phyloP scores from a whole-genome alignment of 164 flowering plant genomes.

The Umbilicus rupestris region DNA sequence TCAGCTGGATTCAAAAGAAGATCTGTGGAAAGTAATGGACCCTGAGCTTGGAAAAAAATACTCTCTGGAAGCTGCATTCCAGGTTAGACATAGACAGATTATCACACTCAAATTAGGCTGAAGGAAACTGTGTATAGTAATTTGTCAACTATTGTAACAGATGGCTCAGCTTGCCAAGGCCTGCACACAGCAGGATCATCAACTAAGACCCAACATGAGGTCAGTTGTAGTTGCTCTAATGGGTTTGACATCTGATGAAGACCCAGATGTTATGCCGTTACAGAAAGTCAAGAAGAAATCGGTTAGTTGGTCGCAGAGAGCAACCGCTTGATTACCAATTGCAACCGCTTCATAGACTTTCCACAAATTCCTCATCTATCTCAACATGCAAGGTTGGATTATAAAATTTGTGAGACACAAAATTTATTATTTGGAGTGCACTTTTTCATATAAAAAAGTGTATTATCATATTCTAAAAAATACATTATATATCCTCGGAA shows the following conservation, averaged over 20 bases:
- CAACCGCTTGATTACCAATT: too few species aligned
- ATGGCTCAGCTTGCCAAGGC: conserved; percentile 73
- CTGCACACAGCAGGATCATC: conserved; percentile 74
- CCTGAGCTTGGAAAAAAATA: conserved; percentile 61
- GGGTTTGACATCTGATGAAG: conserved; percentile 70
- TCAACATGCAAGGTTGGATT: too few species aligned
- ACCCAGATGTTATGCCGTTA: conserved; percentile 41
- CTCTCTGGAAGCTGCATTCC: conserved; percentile 53
- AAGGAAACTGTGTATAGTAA: neutral
- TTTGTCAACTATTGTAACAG: conserved; percentile 21
- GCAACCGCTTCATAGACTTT: too few species aligned
- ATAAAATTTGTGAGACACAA: too few species aligned
- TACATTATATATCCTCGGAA: too few species aligned
- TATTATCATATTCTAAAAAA: too few species aligned
- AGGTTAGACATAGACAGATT: conserved; percentile 33
- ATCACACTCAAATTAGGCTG: too few species aligned
- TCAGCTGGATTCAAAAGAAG: conserved; percentile 41
- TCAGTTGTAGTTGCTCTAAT: conserved; percentile 71
- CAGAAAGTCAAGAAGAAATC: too few species aligned
- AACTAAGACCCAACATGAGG: conserved; percentile 76
- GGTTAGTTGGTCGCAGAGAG: too few species aligned
- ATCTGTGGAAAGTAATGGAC: conserved; percentile 49
- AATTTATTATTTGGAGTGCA: too few species aligned
- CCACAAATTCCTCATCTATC: too few species aligned
- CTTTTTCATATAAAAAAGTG: too few species aligned